Evolutionary conservation across 805 yeast genomes (phyloP).

Genomic region (Hanseniaspora hatyaiensis): DNA sequence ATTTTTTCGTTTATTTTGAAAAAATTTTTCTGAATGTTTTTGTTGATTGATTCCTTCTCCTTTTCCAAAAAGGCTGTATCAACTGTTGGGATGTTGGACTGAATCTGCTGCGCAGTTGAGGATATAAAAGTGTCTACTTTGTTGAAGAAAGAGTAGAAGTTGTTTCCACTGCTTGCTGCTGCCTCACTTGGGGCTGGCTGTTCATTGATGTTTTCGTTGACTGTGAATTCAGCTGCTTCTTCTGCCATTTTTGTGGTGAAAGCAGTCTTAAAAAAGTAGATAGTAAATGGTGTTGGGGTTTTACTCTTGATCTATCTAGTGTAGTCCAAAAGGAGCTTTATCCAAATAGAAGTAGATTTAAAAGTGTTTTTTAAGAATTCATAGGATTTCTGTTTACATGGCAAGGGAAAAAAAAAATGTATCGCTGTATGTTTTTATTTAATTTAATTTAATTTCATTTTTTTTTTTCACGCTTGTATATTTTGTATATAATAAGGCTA

Average conservation of each 20-base stretch:
- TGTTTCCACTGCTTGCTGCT: conserved; percentile 4
- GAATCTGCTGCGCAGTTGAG: conserved; percentile 15
- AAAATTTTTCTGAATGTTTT: conserved; percentile 15
- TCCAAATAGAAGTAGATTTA: too few relatives aligned
- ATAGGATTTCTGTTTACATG: too few relatives aligned
- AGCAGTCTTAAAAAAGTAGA: too few relatives aligned
- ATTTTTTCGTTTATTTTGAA: conserved; percentile 14
- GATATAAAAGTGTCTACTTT: conserved; percentile 15
- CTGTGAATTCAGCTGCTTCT: conserved; percentile 11
- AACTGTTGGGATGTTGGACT: conserved; percentile 14
- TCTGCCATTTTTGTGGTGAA: conserved; percentile 20
- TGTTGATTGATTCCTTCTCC: conserved; percentile 11
- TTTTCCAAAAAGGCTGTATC: conserved; percentile 10
- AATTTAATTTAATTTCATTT: too few relatives aligned
- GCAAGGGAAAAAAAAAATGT: too few relatives aligned
- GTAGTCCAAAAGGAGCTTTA: too few relatives aligned
- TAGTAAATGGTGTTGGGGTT: too few relatives aligned
- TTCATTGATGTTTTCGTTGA: conserved; percentile 1
- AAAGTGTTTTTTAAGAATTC: too few relatives aligned
- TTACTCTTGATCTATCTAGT: too few relatives aligned
- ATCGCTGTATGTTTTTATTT: too few relatives aligned
- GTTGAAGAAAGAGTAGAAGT: conserved; percentile 16
- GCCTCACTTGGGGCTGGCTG: background rate
- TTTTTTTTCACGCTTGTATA: too few relatives aligned
- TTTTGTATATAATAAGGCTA: too few relatives aligned